phyloP scores from a whole-genome alignment of 805 yeast species.

The Wickerhamomyces ciferrii region DNA sequence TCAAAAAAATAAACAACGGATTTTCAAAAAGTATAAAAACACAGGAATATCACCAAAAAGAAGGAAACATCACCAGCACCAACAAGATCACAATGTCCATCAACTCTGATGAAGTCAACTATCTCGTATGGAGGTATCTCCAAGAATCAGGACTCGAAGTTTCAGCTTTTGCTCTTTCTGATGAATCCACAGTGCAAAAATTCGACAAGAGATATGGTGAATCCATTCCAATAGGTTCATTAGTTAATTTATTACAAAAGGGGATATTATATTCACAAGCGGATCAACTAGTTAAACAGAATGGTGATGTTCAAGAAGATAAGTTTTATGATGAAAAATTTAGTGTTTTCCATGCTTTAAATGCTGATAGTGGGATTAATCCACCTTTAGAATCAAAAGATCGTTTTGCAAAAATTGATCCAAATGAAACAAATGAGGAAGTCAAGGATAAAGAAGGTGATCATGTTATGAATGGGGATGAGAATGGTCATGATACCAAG shows the following conservation, averaged over 20 bases:
- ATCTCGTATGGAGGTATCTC: constrained; percentile 86
- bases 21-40: neutral
- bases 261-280: constrained; percentile 78
- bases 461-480: constrained; percentile 3
- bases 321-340: constrained; percentile 27
- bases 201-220: constrained; percentile 46
- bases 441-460: constrained; percentile 2
- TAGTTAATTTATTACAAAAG: constrained; percentile 78
- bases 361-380: constrained; percentile 31
- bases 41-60: neutral
- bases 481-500: constrained; percentile 2
- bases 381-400: constrained; percentile 25
- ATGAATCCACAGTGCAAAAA: constrained; percentile 58
- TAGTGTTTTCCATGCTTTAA: constrained; percentile 50
- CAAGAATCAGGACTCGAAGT: constrained; percentile 79
- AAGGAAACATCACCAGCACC: too few relatives aligned
- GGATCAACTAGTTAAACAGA: constrained; percentile 45
- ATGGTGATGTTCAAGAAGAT: constrained; percentile 25
- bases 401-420: constrained; percentile 18
- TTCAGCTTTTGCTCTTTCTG: constrained; percentile 75
- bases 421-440: constrained; percentile 10
- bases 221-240: constrained; percentile 68
- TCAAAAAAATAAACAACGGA: too few relatives aligned
- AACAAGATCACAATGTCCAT: constrained; percentile 52
- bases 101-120: constrained; percentile 80